These are phyloP conservation scores for Fusarium ramigenum DNA, from an alignment of 2,329 filamentous ascomycete genomes.

Conservation along the genomic window DNA sequence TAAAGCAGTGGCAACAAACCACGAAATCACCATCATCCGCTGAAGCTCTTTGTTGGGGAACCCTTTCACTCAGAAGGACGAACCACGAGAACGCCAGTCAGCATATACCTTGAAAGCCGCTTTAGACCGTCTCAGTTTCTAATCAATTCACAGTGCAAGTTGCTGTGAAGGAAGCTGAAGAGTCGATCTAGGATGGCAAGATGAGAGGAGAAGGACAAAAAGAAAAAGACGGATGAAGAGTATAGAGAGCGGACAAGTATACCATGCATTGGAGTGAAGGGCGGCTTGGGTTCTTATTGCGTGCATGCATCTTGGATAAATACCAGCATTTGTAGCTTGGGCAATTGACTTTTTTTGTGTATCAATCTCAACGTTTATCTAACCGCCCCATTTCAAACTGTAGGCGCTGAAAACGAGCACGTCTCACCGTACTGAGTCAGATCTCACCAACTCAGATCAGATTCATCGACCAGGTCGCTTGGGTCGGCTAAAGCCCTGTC, in stretches of 20 bases:
- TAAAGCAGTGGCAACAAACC: conserved; percentile 45
- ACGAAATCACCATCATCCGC: not conserved
- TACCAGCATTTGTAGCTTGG: conserved; percentile 44
- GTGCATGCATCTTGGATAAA: conserved; percentile 43
- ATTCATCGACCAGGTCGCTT: conserved; percentile 77
- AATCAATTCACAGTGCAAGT: conserved; percentile 27
- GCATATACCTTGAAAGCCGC: not conserved
- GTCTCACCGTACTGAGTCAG: not conserved
- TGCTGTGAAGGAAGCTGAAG: conserved; percentile 25
- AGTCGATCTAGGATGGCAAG: conserved; percentile 19
- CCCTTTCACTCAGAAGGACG: not conserved
- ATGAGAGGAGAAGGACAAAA: not conserved
- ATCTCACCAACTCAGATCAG: conserved; percentile 48
- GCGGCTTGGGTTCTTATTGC: conserved; percentile 38
- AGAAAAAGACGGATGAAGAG: conserved; percentile 5
- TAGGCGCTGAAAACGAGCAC: not conserved
- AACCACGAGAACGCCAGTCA: not conserved
- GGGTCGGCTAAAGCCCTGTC: conserved; percentile 77
- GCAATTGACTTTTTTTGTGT: conserved; percentile 40
- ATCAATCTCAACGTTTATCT: conserved; percentile 14
- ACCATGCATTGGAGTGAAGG: conserved; percentile 39
- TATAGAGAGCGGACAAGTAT: conserved; percentile 37
- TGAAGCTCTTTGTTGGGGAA: not conserved
- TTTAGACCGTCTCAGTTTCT: conserved; percentile 18
- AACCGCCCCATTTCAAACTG: not conserved